Evolutionary conservation across 73 alveolate genomes (phyloP).

Genomic region (Paramecium pentaurelia): DNA sequence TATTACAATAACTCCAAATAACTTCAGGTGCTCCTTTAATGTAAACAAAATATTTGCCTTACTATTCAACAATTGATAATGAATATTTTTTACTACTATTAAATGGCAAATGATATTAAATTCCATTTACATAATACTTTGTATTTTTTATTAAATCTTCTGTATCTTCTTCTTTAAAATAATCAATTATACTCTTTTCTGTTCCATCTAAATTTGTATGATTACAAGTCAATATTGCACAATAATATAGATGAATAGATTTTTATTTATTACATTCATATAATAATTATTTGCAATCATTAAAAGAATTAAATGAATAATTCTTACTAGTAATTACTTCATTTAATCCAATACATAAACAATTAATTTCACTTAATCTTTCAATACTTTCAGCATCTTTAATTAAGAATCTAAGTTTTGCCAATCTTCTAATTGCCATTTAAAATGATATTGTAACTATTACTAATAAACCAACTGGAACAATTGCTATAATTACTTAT

Average conservation of each 20-base stretch:
- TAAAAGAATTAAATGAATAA: neutral
- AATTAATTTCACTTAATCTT: slow-evolving; percentile 17
- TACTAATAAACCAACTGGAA: neutral
- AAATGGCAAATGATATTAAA: slow-evolving; percentile 6
- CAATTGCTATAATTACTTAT: slow-evolving; percentile 1
- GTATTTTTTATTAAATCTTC: neutral
- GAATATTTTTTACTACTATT: slow-evolving; percentile 24
- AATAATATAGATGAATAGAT: neutral
- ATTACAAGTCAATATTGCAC: slow-evolving; percentile 30
- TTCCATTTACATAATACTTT: neutral
- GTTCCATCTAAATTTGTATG: neutral
- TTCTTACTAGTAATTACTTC: neutral
- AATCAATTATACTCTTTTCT: neutral
- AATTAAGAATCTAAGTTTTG: neutral
- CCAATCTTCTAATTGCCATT: slow-evolving; percentile 44
- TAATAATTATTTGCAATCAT: neutral
- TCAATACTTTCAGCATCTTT: neutral
- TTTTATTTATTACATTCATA: neutral
- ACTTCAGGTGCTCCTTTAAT: slow-evolving; percentile 59
- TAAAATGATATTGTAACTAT: neutral
- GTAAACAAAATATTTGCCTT: slow-evolving; percentile 6
- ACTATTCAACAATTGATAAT: neutral
- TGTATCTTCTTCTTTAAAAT: neutral
- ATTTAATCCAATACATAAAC: slow-evolving; percentile 31
- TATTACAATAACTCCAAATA: slow-evolving; percentile 46